Evolutionary conservation across 495 filamentous ascomycete species (phyloP).

Genomic region (Symbiotaphrina buchneri): DNA sequence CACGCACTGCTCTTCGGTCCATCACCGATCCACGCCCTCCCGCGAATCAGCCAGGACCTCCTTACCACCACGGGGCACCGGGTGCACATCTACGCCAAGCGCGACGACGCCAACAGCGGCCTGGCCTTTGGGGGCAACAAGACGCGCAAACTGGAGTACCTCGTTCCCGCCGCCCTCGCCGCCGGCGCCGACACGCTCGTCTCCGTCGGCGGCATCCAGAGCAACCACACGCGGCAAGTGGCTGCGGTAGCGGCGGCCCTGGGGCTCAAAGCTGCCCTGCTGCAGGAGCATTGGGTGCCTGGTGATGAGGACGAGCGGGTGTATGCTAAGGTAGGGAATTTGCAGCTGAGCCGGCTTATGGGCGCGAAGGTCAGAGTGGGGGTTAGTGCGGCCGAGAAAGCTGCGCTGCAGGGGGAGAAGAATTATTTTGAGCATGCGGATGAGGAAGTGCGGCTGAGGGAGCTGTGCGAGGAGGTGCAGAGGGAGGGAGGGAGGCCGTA

Average conservation of each 20-base stretch:
- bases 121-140: slow-evolving; percentile 46
- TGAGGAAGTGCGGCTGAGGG: no score
- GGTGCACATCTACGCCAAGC: slow-evolving; percentile 36
- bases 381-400: slow-evolving; percentile 8
- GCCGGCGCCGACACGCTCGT: slow-evolving; percentile 31
- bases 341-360: slow-evolving; percentile 38
- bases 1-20: slow-evolving; percentile 28
- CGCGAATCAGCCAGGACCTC: slow-evolving; percentile 31
- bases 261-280: slow-evolving; percentile 26
- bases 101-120: slow-evolving; percentile 37
- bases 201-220: slow-evolving; percentile 39
- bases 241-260: slow-evolving; percentile 29
- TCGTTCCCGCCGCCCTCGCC: slow-evolving; percentile 30
- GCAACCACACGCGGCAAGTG: slow-evolving; percentile 41
- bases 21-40: slow-evolving; percentile 35
- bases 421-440: no score
- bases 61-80: slow-evolving; percentile 17
- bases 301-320: slow-evolving; percentile 23
- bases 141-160: slow-evolving; percentile 40
- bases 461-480: slow-evolving; percentile 22
- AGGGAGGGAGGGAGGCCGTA: slow-evolving; percentile 28
- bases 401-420: no score
- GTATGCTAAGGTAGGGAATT: slow-evolving; percentile 34
- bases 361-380: slow-evolving; percentile 30
- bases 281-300: slow-evolving; percentile 46